phyloP scores from a whole-genome alignment of 2,329 filamentous ascomycete species.

The Mycosphaerella sp. region DNA sequence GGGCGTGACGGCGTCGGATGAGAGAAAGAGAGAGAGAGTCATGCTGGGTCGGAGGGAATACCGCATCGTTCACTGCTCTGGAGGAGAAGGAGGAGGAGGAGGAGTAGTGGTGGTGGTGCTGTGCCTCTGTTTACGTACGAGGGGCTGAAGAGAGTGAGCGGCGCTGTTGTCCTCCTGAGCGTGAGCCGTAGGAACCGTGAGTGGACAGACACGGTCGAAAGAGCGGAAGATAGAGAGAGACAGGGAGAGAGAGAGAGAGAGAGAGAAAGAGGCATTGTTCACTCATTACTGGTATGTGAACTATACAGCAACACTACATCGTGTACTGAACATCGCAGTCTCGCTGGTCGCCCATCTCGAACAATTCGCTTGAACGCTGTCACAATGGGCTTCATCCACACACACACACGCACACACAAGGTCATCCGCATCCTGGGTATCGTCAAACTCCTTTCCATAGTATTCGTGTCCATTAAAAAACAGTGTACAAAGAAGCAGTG shows the following conservation, averaged over 20 bases:
- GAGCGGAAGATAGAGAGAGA: neutral
- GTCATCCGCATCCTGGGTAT: conserved; percentile 10
- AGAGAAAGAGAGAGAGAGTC: no score
- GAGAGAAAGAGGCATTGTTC: no score
- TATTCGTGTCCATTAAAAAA: conserved; percentile 3
- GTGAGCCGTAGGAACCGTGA: no score
- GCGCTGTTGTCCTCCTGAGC: no score
- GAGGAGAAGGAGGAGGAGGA: no score
- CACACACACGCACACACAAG: neutral
- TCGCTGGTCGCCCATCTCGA: neutral
- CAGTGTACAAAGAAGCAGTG: conserved; percentile 12
- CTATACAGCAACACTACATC: no score
- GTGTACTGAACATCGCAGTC: no score
- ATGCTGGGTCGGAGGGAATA: no score
- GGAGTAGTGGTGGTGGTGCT: no score
- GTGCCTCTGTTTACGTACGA: neutral
- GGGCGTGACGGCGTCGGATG: no score
- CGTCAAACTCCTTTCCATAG: conserved; percentile 8
- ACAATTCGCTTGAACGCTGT: conserved; percentile 14
- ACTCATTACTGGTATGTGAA: no score
- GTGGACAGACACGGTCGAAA: neutral
- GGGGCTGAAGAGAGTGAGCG: neutral
- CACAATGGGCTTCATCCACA: neutral
- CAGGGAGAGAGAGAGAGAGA: neutral
- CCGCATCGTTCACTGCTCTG: no score